Percentiles rank a stretch among this genome's conserved stretches.
Conservation (phyloP, 2,329 filamentous ascomycete species). For the Fusarium anthophilum region DNA sequence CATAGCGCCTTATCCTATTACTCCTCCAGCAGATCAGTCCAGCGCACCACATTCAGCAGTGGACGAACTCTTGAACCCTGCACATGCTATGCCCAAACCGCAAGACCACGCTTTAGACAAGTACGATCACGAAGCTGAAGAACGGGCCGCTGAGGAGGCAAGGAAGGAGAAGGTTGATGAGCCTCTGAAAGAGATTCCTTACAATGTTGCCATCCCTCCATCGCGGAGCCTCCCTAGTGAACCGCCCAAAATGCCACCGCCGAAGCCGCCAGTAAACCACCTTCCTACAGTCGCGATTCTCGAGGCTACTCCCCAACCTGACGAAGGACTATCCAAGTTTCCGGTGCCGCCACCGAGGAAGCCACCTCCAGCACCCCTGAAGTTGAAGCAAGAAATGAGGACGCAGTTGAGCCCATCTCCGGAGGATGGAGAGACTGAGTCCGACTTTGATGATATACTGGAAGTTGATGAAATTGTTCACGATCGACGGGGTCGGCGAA, state of each 20-base stretch:
- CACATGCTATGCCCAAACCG: constrained; percentile 68
- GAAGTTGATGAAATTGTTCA: constrained; percentile 72
- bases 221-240: constrained; percentile 64
- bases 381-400: constrained; percentile 59
- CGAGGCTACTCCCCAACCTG: constrained; percentile 55
- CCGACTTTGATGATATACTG: constrained; percentile 83
- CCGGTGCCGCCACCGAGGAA: constrained; percentile 76
- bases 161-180: constrained; percentile 57
- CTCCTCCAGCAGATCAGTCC: constrained; percentile 65
- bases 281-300: constrained; percentile 53
- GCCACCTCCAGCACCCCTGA: constrained; percentile 84
- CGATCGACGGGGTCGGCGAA: constrained; percentile 76
- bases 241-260: constrained; percentile 63
- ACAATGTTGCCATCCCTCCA: constrained; percentile 63
- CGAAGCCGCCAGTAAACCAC: constrained; percentile 54
- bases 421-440: constrained; percentile 76
- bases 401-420: constrained; percentile 33
- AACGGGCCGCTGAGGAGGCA: constrained; percentile 56
- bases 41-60: constrained; percentile 55
- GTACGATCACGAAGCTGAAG: constrained; percentile 65
- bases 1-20: constrained; percentile 72
- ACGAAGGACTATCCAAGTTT: constrained; percentile 60
- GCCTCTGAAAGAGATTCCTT: constrained; percentile 57
- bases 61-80: constrained; percentile 63
- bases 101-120: constrained; percentile 67